A percentile compares a stretch with the other conserved stretches of the same genome.
Evolutionary conservation across 2,329 filamentous ascomycete genomes (phyloP).

Genomic region (Lecanicillium sp.): DNA sequence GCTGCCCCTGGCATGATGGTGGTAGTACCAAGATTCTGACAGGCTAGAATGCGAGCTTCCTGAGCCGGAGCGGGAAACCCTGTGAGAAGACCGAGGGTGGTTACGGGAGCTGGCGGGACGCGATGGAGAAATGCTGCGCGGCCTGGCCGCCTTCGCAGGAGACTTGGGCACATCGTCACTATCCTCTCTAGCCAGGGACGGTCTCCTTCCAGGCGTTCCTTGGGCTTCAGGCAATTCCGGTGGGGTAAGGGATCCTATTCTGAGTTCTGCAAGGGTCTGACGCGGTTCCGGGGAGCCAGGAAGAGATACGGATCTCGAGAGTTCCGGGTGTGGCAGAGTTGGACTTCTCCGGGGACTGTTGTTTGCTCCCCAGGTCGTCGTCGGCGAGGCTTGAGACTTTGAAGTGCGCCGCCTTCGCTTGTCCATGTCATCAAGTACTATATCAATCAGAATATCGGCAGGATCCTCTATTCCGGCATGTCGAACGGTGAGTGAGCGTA

Average conservation of each 20-base stretch:
- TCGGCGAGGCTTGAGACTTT: constrained; percentile 75
- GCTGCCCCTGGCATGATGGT: constrained; percentile 53
- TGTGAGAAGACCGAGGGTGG: constrained; percentile 57
- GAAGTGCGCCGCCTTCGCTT: constrained; percentile 81
- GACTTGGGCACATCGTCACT: constrained; percentile 37
- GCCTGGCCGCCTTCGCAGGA: constrained; percentile 40
- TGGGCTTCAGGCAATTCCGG: constrained; percentile 37
- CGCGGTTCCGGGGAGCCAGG: constrained; percentile 53
- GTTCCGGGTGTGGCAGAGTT: constrained; percentile 55
- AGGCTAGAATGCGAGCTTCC: constrained; percentile 84
- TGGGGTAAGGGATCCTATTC: constrained; percentile 51
- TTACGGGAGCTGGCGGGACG: constrained; percentile 71
- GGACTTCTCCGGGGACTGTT: constrained; percentile 56
- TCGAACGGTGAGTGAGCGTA: constrained; percentile 83
- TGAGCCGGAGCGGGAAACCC: constrained; percentile 79
- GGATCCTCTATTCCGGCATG: constrained; percentile 84
- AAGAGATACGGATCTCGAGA: constrained; percentile 60
- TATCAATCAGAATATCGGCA: constrained; percentile 80
- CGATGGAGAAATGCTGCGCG: constrained; percentile 73
- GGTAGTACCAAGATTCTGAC: constrained; percentile 54
- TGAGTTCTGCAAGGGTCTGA: constrained; percentile 39
- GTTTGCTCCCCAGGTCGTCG: constrained; percentile 56
- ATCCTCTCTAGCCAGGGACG: constrained; percentile 40
- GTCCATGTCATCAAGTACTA: constrained; percentile 95
- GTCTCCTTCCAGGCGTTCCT: constrained; percentile 31